Conservation (phyloP, 306 rosid species). For the Cucurbita pepo region DNA sequence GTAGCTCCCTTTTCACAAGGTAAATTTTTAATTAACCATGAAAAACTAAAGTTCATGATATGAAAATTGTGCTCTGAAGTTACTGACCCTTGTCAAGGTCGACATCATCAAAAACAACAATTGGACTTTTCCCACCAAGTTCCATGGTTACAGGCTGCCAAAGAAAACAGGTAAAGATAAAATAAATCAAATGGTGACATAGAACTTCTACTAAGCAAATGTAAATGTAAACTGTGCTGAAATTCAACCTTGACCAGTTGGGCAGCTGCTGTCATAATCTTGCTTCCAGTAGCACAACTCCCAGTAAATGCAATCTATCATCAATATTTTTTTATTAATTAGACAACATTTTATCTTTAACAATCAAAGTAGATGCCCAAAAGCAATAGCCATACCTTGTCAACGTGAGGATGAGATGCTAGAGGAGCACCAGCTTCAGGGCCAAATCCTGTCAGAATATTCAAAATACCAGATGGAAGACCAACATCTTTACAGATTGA, state of each 20-base stretch:
- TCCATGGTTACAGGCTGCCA: slow-evolving; percentile 87
- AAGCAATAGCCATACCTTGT: slow-evolving; percentile 41
- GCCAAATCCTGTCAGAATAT: slow-evolving; percentile 80
- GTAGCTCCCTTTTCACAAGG: background rate
- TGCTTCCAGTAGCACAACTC: slow-evolving; percentile 81
- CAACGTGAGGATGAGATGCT: slow-evolving; percentile 81
- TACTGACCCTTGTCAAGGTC: slow-evolving; percentile 92
- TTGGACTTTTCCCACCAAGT: slow-evolving; percentile 95
- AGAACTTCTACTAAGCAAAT: background rate
- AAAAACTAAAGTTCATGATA: slow-evolving; percentile 1
- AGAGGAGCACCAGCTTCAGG: slow-evolving; percentile 96
- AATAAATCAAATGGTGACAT: slow-evolving; percentile 5
- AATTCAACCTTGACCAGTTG: slow-evolving; percentile 59
- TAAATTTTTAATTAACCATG: background rate
- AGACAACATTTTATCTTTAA: background rate
- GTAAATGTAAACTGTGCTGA: background rate
- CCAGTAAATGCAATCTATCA: slow-evolving; percentile 94
- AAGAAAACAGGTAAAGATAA: slow-evolving; percentile 11
- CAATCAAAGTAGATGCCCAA: background rate
- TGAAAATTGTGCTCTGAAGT: background rate
- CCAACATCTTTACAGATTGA: slow-evolving; percentile 65
- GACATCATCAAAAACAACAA: slow-evolving; percentile 84
- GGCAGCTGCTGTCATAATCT: slow-evolving; percentile 85
- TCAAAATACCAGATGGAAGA: slow-evolving; percentile 72
- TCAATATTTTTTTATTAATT: background rate